Percentiles rank a stretch among this genome's conserved stretches.
Evolutionary conservation across 805 yeast genomes (phyloP).

Genomic region (Saturnispora sekii): DNA sequence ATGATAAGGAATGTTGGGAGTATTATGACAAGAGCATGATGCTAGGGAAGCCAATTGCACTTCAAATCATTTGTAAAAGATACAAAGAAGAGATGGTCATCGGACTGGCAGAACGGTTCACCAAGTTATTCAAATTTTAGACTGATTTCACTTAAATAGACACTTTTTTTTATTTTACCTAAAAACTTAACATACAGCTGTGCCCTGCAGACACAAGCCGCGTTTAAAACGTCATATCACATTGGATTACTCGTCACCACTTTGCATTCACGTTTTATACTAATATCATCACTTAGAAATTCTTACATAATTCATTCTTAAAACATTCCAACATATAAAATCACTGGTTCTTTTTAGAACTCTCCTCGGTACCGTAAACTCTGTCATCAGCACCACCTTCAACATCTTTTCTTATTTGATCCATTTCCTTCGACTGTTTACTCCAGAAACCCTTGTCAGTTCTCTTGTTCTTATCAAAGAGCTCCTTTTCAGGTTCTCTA

Average conservation of each 20-base stretch:
- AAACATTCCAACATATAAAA: background rate
- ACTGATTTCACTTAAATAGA: background rate
- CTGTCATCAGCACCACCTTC: constrained; percentile 77
- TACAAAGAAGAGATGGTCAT: constrained; percentile 51
- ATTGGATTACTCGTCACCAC: no score
- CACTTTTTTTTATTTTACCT: background rate
- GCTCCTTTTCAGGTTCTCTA: constrained; percentile 81
- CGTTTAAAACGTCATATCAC: no score
- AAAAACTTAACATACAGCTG: background rate
- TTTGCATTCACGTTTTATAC: no score
- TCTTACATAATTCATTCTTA: no score
- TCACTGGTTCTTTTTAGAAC: constrained; percentile 1
- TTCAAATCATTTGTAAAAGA: constrained; percentile 46
- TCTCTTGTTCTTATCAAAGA: constrained; percentile 57
- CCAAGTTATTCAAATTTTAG: background rate
- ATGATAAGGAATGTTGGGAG: constrained; percentile 29
- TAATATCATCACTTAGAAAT: no score
- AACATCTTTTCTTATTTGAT: constrained; percentile 62
- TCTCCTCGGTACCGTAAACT: constrained; percentile 38
- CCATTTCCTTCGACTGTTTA: constrained; percentile 65
- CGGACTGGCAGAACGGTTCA: constrained; percentile 22
- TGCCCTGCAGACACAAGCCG: no score
- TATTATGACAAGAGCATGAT: constrained; percentile 34
- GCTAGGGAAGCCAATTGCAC: constrained; percentile 41
- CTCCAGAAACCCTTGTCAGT: constrained; percentile 56